Base-by-base conservation (phyloP, 2,329 filamentous ascomycete species). In the Alternaria conjuncta region DNA sequence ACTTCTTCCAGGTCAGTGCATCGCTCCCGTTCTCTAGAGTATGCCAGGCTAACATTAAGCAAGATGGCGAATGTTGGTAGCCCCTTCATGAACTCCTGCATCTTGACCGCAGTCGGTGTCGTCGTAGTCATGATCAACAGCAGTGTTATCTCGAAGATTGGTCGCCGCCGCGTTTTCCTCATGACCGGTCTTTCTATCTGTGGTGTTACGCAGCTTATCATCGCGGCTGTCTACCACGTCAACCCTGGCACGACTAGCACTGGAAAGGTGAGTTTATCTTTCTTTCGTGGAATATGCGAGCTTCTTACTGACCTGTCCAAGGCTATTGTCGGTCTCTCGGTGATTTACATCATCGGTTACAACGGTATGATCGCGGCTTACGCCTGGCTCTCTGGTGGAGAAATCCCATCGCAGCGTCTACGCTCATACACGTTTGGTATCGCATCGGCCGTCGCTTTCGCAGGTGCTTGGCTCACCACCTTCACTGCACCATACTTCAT, bases 401-500 rank as follows among this genome's bases (percentile, higher is more conserved):
- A 89, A 68, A 81, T 88, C 4, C 86, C 86, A 1, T 86, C 85
- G 0, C 86, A 88, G 73, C 81, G 86, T 6, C 80, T 88, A 7
- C 83, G 86, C 4, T 86, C 84, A 0, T 86, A 88, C 66, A 88
- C 86, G 0, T 88, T 88, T 57, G 86, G 86, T 46, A 69, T 80
- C 2, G 86, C 86, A 1, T 82, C 85, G 0, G 83, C 85, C 0
- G 74, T 87, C 21, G 86, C 83, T 0, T 88, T 88, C 73, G 78
- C 87, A 10, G 83, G 84, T 2, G 86, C 86, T 20, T 88, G 86
- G 86, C 79, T 86, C 8, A 84, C 85, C 0, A 87, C 85, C 0
- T 88, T 88, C 67, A 78, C 86, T 0, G 85, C 86, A 0, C 86
- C 86, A 0, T 88, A 88, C 69, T 88, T 89, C 67, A 88, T 89